Percentiles rank a stretch among this genome's conserved stretches.
These are phyloP conservation scores for Pseudonitzschia delicatissima DNA, from an alignment of 108 stramenopile species.

Conservation along the genomic window DNA sequence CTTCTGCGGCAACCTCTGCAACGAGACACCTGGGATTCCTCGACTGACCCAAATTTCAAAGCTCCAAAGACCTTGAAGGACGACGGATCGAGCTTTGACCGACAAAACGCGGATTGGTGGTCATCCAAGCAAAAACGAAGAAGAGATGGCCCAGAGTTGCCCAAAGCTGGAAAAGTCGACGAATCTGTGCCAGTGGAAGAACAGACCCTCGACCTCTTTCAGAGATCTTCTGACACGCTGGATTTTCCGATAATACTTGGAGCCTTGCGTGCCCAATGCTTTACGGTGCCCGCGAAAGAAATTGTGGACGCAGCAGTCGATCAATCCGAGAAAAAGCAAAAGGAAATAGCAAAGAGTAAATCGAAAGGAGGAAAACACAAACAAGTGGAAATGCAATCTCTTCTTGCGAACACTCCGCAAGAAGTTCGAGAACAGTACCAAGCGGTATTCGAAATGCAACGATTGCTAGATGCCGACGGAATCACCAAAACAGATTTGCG, in stretches of 20 bases:
- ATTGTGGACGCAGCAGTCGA: constrained; percentile 35
- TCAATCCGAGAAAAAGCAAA: constrained; percentile 16
- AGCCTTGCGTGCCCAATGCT: constrained; percentile 54
- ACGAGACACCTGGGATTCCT: constrained; percentile 51
- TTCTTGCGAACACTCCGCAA: constrained; percentile 40
- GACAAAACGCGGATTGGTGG: constrained; percentile 32
- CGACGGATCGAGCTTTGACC: constrained; percentile 1
- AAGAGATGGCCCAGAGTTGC: background rate
- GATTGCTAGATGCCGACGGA: constrained; percentile 17
- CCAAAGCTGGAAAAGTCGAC: background rate
- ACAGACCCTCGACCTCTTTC: constrained; percentile 52
- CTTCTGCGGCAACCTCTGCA: constrained; percentile 64
- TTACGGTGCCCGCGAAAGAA: constrained; percentile 43
- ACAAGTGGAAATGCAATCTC: constrained; percentile 24
- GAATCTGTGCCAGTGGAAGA: constrained; percentile 15
- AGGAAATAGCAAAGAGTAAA: background rate
- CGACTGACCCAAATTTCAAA: constrained; percentile 56
- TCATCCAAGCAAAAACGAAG: constrained; percentile 16
- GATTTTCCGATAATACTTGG: constrained; percentile 64
- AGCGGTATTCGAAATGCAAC: constrained; percentile 73
- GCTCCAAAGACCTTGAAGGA: constrained; percentile 49
- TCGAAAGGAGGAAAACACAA: constrained; percentile 7
- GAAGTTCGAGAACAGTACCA: constrained; percentile 59
- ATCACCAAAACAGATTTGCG: constrained; percentile 4
- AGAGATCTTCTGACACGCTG: constrained; percentile 65